Evolutionary conservation across 768 basidiomycete species (phyloP).

Genomic region (Trametopsis cervina): DNA sequence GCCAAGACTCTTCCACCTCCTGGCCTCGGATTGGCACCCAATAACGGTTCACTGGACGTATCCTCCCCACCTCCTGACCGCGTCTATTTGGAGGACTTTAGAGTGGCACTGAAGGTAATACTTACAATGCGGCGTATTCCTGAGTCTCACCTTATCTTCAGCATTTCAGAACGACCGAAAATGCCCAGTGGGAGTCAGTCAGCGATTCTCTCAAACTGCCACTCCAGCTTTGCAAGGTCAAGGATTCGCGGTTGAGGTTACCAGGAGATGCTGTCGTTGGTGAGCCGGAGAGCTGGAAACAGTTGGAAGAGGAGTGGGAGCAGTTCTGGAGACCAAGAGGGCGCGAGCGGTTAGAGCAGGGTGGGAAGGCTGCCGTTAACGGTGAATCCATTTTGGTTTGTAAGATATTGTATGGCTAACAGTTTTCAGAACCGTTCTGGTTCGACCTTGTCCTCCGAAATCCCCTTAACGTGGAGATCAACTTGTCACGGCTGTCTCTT

Average conservation of each 20-base stretch:
- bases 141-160: conserved; percentile 24
- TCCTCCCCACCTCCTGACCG: conserved; percentile 37
- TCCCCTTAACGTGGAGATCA: conserved; percentile 70
- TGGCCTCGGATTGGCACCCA: conserved; percentile 14
- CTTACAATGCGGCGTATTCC: neutral
- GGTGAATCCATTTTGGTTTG: conserved; percentile 36
- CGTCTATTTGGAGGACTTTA: conserved; percentile 81
- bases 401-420: neutral
- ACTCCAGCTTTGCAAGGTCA: conserved; percentile 54
- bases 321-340: conserved; percentile 51
- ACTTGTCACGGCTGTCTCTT: conserved; percentile 54
- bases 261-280: conserved; percentile 40
- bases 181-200: conserved; percentile 31
- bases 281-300: conserved; percentile 48
- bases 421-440: conserved; percentile 62
- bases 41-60: conserved; percentile 9
- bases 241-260: conserved; percentile 52
- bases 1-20: conserved; percentile 11
- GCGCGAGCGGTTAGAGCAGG: conserved; percentile 44
- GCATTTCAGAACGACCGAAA: conserved; percentile 67
- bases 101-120: conserved; percentile 73
- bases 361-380: conserved; percentile 54
- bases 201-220: conserved; percentile 48
- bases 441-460: conserved; percentile 65
- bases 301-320: conserved; percentile 59